phyloP scores from a whole-genome alignment of 345 rosid genomes.

The Brassica rapa region DNA sequence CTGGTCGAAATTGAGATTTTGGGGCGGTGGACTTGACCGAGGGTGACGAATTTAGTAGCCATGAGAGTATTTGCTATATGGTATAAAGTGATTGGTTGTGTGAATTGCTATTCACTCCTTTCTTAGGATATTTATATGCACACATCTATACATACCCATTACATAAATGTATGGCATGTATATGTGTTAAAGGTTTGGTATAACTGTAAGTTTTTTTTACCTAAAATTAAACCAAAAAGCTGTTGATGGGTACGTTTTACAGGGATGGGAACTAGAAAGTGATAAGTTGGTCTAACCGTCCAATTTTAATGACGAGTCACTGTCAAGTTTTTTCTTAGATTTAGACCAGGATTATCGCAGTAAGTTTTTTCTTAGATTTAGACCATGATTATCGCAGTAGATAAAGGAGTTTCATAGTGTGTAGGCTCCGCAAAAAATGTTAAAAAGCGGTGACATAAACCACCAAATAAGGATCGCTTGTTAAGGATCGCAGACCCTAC shows the following conservation, averaged over 20 bases:
- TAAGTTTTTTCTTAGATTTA: too few species aligned
- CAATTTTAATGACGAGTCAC: background rate
- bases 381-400: too few species aligned
- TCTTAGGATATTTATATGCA: constrained; percentile 32
- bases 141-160: background rate
- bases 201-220: background rate
- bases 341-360: too few species aligned
- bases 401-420: too few species aligned
- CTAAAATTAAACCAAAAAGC: background rate
- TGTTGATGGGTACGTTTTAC: background rate
- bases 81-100: constrained; percentile 13
- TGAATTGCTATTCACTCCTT: constrained; percentile 9
- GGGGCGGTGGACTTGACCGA: constrained; percentile 31
- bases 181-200: constrained; percentile 1
- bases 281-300: background rate
- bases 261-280: background rate
- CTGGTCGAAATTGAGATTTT: constrained; percentile 12
- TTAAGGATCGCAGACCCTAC: too few species aligned
- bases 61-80: constrained; percentile 7
- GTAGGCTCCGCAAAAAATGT: too few species aligned
- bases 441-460: too few species aligned
- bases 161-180: background rate
- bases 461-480: too few species aligned
- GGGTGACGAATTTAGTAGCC: constrained; percentile 36
- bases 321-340: background rate